phyloP scores from a whole-genome alignment of 495 filamentous ascomycete species.

The Thozetella sp. region DNA sequence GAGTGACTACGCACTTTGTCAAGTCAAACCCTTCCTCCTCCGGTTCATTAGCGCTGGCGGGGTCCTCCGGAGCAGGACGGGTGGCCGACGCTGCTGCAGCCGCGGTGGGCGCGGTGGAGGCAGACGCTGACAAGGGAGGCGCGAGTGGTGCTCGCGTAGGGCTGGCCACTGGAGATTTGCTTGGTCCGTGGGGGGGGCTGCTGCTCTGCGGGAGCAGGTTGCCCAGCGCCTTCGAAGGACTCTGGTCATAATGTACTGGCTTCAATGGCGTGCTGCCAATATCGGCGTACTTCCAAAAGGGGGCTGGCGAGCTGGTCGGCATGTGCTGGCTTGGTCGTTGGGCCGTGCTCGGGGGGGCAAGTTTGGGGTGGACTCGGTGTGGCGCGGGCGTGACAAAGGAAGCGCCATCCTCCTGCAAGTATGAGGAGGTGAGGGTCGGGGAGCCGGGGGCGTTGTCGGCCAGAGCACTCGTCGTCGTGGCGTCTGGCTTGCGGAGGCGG shows the following conservation, averaged over 20 bases:
- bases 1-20: conserved; percentile 26
- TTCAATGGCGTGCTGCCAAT: conserved; percentile 78
- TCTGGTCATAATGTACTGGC: conserved; percentile 57
- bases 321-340: conserved; percentile 93
- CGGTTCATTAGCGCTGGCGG: conserved; percentile 17
- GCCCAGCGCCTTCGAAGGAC: conserved; percentile 49
- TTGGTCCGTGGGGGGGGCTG: conserved; percentile 58
- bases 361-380: conserved; percentile 75
- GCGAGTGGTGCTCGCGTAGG: conserved; percentile 19
- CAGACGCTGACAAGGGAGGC: background rate
- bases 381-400: conserved; percentile 84
- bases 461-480: conserved; percentile 52
- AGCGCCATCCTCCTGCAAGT: conserved; percentile 50
- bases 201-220: conserved; percentile 60
- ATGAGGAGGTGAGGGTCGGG: conserved; percentile 70
- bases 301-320: conserved; percentile 92
- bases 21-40: conserved; percentile 37
- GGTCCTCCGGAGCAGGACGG: conserved; percentile 9
- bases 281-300: conserved; percentile 90
- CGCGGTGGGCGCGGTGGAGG: background rate
- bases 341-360: conserved; percentile 86
- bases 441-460: conserved; percentile 64
- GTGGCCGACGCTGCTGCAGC: background rate
- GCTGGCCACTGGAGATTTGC: conserved; percentile 31
- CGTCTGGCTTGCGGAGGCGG: conserved; percentile 42